These are phyloP conservation scores for Linum usitatissimum DNA, from an alignment of 345 rosid genomes.

Conservation along the genomic window DNA sequence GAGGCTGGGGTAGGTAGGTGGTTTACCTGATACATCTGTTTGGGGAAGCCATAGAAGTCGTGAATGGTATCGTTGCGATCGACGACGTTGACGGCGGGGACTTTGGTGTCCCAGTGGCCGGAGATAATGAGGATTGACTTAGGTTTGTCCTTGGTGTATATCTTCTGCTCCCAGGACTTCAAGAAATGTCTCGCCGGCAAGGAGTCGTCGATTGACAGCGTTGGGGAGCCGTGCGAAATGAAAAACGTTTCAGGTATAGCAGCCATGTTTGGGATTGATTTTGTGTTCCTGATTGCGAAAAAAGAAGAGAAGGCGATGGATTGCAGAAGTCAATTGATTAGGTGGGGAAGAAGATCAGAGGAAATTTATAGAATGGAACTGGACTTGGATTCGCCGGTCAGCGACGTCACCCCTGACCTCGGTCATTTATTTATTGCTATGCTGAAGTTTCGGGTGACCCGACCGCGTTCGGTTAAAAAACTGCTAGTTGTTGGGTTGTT, in stretches of 20 bases:
- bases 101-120: conserved; percentile 79
- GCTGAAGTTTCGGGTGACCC: no score
- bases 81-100: conserved; percentile 57
- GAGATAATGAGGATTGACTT: conserved; percentile 65
- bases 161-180: conserved; percentile 42
- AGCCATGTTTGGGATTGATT: not conserved
- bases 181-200: conserved; percentile 62
- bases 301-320: not conserved
- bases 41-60: conserved; percentile 77
- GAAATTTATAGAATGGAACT: no score
- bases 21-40: conserved; percentile 62
- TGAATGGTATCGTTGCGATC: conserved; percentile 50
- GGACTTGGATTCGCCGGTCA: no score
- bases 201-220: conserved; percentile 59
- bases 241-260: conserved; percentile 41
- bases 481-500: no score
- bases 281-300: no score
- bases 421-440: no score
- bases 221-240: conserved; percentile 79
- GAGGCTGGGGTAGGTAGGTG: not conserved
- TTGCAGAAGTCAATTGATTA: no score
- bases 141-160: conserved; percentile 30
- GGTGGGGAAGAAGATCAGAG: no score
- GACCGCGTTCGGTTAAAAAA: no score
- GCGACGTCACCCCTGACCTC: no score